phyloP scores from a whole-genome alignment of 1,139 yeast genomes.

The Yamadazyma atlantica region DNA sequence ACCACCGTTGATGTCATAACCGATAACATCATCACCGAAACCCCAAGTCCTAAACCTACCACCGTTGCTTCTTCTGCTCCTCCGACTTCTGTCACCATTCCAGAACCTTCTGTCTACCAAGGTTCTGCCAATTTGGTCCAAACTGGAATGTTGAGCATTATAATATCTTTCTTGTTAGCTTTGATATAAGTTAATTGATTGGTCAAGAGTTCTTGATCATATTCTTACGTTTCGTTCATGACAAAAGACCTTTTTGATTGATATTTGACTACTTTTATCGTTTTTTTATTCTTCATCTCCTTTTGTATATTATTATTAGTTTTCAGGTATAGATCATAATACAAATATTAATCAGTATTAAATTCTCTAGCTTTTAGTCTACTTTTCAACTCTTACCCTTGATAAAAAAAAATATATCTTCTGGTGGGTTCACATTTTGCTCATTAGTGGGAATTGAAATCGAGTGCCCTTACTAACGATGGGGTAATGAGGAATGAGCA shows the following conservation, averaged over 20 bases:
- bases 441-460: background rate
- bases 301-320: background rate
- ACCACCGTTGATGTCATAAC: slow-evolving; percentile 35
- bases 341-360: slow-evolving; percentile 1
- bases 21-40: slow-evolving; percentile 28
- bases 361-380: background rate
- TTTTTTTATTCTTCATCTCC: slow-evolving; percentile 2
- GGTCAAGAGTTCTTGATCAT: no score
- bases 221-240: background rate
- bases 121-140: slow-evolving; percentile 18
- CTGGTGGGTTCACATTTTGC: background rate
- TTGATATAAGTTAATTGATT: slow-evolving; percentile 9
- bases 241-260: background rate
- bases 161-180: slow-evolving; percentile 18
- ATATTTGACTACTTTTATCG: background rate
- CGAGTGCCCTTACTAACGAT: background rate
- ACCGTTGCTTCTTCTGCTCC: slow-evolving; percentile 7
- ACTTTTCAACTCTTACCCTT: background rate
- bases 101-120: slow-evolving; percentile 18
- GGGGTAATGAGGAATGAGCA: background rate
- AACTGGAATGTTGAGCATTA: slow-evolving; percentile 19
- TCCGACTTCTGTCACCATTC: slow-evolving; percentile 7
- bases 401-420: background rate
- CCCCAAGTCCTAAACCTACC: slow-evolving; percentile 18
- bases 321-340: slow-evolving; percentile 1